Evolutionary conservation across 2,329 filamentous ascomycete species (phyloP), one percentile per base, ranked within the genome.

Genomic region (Colletotrichum costaricense): DNA sequence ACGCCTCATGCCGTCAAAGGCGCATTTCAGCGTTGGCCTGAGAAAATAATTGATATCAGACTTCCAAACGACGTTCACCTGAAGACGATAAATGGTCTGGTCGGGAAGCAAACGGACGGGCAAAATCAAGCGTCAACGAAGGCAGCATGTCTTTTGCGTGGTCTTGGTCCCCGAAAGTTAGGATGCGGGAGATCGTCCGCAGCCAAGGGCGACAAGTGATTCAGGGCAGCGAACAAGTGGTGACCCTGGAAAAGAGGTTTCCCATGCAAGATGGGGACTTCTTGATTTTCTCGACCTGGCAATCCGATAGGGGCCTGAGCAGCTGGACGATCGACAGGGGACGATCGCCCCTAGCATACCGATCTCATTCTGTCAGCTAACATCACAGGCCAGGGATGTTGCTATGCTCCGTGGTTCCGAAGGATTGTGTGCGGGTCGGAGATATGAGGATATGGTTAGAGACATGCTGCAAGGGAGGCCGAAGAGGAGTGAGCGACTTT

Each of bases 311-410:
- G 16, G 67, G 49, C n/a, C 19, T n/a, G 26, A 30, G 28, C 5
- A 65, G 33, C 22, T 63, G 5, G 35, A 26, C 46, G 70, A 70
- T 73, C 70, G 67, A 73, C 70, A 73, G 70, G 70, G 70, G 70
- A 73, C 38, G 67, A 70, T 60, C 33, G 67, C 58, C 70, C 70
- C 70, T 73, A 26, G 35, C 70, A 73, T 73, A 55, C 69, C 66
- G 30, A 33, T 33, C 9, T 14, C 26, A 42, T 38, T 42, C 33
- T 69, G 38, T 64, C 59, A 60, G 66, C 66, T 72, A n/a, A 49
- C 57, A 42, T 69, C 56, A 65, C 60, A 49, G 30, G 67, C 60
- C 38, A 73, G 70, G 60, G 67, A 70, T 59, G 26, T 8, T 12
- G 5, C 16, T 46, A 42, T 19, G 24, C 54, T 57, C 67, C 60